Percentiles rank a stretch among this genome's conserved stretches.
Evolutionary conservation across 345 rosid species (phyloP).

Genomic region (Pugionium dolabratum): DNA sequence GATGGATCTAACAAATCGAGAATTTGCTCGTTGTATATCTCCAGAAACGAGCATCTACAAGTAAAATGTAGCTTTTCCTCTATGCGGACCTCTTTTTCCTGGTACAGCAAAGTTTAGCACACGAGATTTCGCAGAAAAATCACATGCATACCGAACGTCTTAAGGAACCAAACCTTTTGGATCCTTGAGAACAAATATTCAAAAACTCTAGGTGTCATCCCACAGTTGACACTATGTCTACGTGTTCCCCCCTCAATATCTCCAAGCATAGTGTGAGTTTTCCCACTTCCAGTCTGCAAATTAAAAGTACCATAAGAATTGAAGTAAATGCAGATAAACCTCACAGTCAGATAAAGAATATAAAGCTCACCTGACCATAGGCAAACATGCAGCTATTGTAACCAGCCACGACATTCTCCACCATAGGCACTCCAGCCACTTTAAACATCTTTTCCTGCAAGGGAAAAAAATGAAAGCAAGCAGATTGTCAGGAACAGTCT

Average conservation of each 20-base stretch:
- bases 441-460: slow-evolving; percentile 82
- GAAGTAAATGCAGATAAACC: neutral
- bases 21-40: slow-evolving; percentile 96
- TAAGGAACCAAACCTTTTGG: slow-evolving; percentile 62
- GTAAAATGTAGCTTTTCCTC: slow-evolving; percentile 78
- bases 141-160: neutral
- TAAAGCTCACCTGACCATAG: slow-evolving; percentile 80
- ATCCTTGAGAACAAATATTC: slow-evolving; percentile 86
- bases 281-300: slow-evolving; percentile 96
- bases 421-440: slow-evolving; percentile 97
- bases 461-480: neutral
- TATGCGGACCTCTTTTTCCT: slow-evolving; percentile 86
- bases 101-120: slow-evolving; percentile 33
- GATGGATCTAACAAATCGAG: slow-evolving; percentile 95
- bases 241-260: slow-evolving; percentile 95
- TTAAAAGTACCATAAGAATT: slow-evolving; percentile 14
- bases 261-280: slow-evolving; percentile 99
- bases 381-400: slow-evolving; percentile 99
- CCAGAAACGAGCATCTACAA: slow-evolving; percentile 95
- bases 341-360: neutral
- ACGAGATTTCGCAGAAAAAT: neutral
- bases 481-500: slow-evolving; percentile 1
- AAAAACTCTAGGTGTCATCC: slow-evolving; percentile 97
- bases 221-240: slow-evolving; percentile 91
- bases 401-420: slow-evolving; percentile 92